Percentiles rank a stretch among this genome's conserved stretches.
Conservation (phyloP, 2,329 filamentous ascomycete species). For the Byssoonygena ceratinophila region DNA sequence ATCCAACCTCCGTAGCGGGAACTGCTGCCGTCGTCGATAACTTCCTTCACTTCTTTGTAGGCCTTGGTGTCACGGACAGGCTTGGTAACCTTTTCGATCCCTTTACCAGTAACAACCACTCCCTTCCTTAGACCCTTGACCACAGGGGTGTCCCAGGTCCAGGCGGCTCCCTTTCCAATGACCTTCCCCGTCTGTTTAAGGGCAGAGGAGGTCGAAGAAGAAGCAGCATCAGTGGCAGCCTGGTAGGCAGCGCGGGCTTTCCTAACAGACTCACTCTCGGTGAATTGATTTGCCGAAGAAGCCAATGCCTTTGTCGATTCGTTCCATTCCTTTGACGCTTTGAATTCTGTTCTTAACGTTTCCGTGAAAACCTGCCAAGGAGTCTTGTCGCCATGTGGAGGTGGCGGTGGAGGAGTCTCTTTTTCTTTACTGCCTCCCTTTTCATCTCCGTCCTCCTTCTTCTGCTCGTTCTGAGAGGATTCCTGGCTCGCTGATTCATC, state of each 20-base stretch:
- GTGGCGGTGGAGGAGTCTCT: constrained; percentile 66
- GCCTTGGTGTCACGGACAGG: constrained; percentile 90
- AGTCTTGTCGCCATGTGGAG: constrained; percentile 96
- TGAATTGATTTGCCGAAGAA: constrained; percentile 78
- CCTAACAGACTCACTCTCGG: constrained; percentile 83
- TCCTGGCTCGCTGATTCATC: constrained; percentile 23
- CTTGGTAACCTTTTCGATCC: constrained; percentile 86
- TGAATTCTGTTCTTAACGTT: constrained; percentile 87
- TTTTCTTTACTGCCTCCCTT: constrained; percentile 44
- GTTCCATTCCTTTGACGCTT: constrained; percentile 97
- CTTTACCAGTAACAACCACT: constrained; percentile 73
- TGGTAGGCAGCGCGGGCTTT: constrained; percentile 77
- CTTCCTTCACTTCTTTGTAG: constrained; percentile 84
- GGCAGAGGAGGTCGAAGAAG: constrained; percentile 65
- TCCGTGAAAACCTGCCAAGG: constrained; percentile 98
- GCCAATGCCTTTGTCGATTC: constrained; percentile 93
- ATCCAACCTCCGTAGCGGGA: constrained; percentile 93
- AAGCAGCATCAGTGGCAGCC: constrained; percentile 72
- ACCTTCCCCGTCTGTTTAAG: constrained; percentile 76
- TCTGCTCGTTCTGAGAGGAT: constrained; percentile 39
- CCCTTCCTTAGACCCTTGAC: constrained; percentile 85
- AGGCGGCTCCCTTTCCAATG: constrained; percentile 81
- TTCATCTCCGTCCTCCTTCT: constrained; percentile 36
- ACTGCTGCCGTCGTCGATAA: constrained; percentile 93
- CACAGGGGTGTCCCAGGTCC: constrained; percentile 93